These are phyloP conservation scores for Kodamaea sagamina DNA, from an alignment of 805 yeast genomes.

Conservation along the genomic window DNA sequence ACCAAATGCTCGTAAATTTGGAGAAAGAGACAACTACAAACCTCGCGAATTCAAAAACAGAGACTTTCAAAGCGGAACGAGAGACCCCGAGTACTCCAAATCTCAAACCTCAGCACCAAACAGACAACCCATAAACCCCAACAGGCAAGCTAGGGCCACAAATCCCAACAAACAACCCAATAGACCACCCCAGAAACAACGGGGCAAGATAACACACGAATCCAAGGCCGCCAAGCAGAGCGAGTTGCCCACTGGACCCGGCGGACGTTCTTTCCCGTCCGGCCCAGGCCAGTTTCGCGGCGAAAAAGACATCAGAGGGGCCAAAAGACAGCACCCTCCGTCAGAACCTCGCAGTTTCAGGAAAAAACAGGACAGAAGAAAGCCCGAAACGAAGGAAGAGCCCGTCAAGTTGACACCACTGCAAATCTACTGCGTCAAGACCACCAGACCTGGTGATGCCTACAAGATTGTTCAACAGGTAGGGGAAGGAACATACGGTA, in stretches of 20 bases:
- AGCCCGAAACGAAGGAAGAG: conserved; percentile 2
- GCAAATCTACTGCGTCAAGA: conserved; percentile 38
- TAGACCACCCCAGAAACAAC: conserved; percentile 4
- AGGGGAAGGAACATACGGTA: conserved; percentile 99
- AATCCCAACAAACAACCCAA: conserved; percentile 4
- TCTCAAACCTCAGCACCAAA: conserved; percentile 8
- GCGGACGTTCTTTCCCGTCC: conserved; percentile 7
- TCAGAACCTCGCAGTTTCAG: conserved; percentile 9
- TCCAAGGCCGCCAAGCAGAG: not conserved
- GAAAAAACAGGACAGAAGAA: conserved; percentile 9
- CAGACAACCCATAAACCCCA: conserved; percentile 1
- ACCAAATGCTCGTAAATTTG: conserved; percentile 22
- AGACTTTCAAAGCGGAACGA: conserved; percentile 1
- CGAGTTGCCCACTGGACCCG: conserved; percentile 4
- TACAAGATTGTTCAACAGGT: conserved; percentile 82
- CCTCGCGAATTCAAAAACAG: conserved; percentile 16
- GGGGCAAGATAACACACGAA: not conserved
- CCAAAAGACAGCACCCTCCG: conserved; percentile 5
- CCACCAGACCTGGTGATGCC: conserved; percentile 34
- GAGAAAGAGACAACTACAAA: conserved; percentile 27
- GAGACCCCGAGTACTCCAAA: too few relatives aligned
- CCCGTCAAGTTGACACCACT: conserved; percentile 13
- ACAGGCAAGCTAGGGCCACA: conserved; percentile 1
- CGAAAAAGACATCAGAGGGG: conserved; percentile 13
- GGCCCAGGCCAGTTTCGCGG: conserved; percentile 8